phyloP scores from a whole-genome alignment of 768 basidiomycete genomes.

The Albatrellus ellisii region DNA sequence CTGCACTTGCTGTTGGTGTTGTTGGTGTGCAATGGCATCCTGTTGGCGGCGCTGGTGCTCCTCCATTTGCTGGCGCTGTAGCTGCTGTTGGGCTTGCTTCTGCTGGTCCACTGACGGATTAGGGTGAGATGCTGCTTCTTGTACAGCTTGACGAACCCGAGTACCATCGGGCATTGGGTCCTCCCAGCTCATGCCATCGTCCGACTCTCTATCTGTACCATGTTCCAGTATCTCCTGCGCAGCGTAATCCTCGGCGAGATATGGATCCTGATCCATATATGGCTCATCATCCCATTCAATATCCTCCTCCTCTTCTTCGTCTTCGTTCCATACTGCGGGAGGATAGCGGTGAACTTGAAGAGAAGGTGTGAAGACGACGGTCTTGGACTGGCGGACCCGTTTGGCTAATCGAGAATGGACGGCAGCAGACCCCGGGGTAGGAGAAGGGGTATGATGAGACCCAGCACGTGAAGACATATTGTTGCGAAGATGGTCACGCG shows the following conservation, averaged over 20 bases:
- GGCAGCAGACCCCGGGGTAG: slow-evolving; percentile 27
- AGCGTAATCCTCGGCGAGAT: slow-evolving; percentile 44
- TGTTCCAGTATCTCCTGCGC: slow-evolving; percentile 29
- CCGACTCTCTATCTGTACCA: slow-evolving; percentile 35
- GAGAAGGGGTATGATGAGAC: slow-evolving; percentile 37
- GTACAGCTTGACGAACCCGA: slow-evolving; percentile 21
- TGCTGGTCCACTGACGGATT: slow-evolving; percentile 17
- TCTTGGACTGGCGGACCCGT: slow-evolving; percentile 14
- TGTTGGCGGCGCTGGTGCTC: slow-evolving; percentile 12
- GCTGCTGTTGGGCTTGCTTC: slow-evolving; percentile 5
- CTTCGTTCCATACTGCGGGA: slow-evolving; percentile 75
- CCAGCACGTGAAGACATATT: slow-evolving; percentile 36
- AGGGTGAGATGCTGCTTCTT: no score
- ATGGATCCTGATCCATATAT: slow-evolving; percentile 58
- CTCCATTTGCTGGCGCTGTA: slow-evolving; percentile 4
- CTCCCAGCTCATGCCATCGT: slow-evolving; percentile 87
- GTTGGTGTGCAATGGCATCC: slow-evolving; percentile 14
- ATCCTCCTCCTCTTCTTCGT: slow-evolving; percentile 44
- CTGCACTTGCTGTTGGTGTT: slow-evolving; percentile 15
- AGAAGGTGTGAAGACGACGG: slow-evolving; percentile 61
- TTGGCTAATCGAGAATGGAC: slow-evolving; percentile 24
- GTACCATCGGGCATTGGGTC: slow-evolving; percentile 46
- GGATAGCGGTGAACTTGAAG: slow-evolving; percentile 64
- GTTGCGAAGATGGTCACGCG: slow-evolving; percentile 40
- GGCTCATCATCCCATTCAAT: slow-evolving; percentile 55